phyloP scores from a whole-genome alignment of 2,329 filamentous ascomycete species.

The Diplodia intermedia region DNA sequence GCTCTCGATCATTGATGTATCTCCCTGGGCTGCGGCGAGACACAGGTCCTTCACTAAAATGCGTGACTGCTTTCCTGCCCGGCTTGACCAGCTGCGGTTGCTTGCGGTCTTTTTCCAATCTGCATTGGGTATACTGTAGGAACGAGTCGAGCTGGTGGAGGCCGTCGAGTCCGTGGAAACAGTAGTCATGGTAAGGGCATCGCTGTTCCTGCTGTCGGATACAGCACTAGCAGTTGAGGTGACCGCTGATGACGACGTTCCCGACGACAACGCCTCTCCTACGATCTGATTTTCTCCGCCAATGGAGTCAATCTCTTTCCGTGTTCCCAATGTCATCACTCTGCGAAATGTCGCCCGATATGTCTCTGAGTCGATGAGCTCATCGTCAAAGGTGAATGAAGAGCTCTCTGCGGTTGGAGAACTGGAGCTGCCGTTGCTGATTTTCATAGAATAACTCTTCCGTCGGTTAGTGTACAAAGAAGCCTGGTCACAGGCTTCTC shows the following conservation, averaged over 20 bases:
- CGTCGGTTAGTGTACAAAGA: neutral
- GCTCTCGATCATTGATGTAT: neutral
- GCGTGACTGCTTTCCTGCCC: neutral
- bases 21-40: neutral
- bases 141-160: neutral
- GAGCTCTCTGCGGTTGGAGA: too few relatives aligned
- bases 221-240: neutral
- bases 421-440: too few relatives aligned
- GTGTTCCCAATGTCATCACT: neutral
- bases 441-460: neutral
- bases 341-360: neutral
- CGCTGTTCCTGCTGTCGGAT: neutral
- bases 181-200: neutral
- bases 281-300: neutral
- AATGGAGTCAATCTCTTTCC: neutral
- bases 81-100: neutral
- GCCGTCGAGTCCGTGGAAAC: neutral
- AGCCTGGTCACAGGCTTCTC: conserved; percentile 1
- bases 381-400: conserved; percentile 14
- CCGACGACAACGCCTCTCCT: too few relatives aligned
- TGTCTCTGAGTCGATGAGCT: conserved; percentile 10
- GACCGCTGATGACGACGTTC: too few relatives aligned
- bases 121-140: neutral
- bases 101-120: neutral
- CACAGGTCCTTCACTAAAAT: neutral